Evolutionary conservation across 164 flowering plant species (phyloP), one percentile per base, ranked within the genome.

Genomic region (Tinospora cordifolia): DNA sequence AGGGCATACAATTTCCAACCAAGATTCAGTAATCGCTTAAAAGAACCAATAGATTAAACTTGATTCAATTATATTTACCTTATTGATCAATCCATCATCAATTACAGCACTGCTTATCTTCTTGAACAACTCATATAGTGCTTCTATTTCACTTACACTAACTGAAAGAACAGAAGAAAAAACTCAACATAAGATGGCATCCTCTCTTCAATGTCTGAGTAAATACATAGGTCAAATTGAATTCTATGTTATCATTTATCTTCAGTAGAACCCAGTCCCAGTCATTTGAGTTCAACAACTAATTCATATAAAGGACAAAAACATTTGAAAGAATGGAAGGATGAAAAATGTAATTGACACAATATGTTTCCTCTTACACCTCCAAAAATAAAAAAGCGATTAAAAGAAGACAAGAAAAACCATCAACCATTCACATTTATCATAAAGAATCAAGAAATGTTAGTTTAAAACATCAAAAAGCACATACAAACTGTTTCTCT

Each of bases 21-120:
- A 13, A 13, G 14, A 63, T 14, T 60, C 40, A 54, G 67, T 36
- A 66, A 30, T 47, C 63, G 34, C 21, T 27, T 15, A 27, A 68
- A 51, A 2, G 59, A 17, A 51, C 19, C 5, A 51, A 10, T 17
- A 51, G 59, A 6, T 51, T 51, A 51, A 51, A 51, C 17, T 15
- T 51, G 59, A 51, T 51, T 17, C 57, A 51, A 15, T 22, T 36
- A n/a, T 57, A 39, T 54, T 11, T 63, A 90, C 97, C 93, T 91
- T 91, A 78, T 89, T 87, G 75, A 90, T 90, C 70, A 90, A 79
- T 26, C 96, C 93, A 63, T 90, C 96, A 77, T 90, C 96, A 79
- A 90, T 86, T 68, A 90, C 93, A 36, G 93, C 92, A 70, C 93
- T 87, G 86, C 97, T 90, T 58, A 90, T 90, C 86, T 88, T 90